These are phyloP conservation scores for Zasmidium cellare DNA, from an alignment of 2,329 filamentous ascomycete genomes.

Conservation along the genomic window DNA sequence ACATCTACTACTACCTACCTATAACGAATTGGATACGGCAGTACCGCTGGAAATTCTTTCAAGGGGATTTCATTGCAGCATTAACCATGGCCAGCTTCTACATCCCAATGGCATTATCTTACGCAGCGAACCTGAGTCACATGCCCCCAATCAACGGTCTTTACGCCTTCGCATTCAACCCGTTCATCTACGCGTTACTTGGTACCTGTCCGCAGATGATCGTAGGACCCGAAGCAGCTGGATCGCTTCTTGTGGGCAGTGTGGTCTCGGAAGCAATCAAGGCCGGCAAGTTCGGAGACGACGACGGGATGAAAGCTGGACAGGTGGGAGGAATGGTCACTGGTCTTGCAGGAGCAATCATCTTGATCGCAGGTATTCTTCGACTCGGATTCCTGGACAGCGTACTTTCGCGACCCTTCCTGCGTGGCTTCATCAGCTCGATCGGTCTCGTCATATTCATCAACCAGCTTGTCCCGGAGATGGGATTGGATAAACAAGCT, in stretches of 20 bases:
- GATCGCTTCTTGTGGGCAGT: slow-evolving; percentile 83
- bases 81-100: slow-evolving; percentile 99
- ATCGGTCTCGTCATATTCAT: slow-evolving; percentile 96
- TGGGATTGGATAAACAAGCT: slow-evolving; percentile 71
- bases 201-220: slow-evolving; percentile 93
- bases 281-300: slow-evolving; percentile 62
- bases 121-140: slow-evolving; percentile 88
- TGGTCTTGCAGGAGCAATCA: slow-evolving; percentile 82
- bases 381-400: slow-evolving; percentile 91
- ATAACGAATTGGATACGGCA: slow-evolving; percentile 87
- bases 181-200: slow-evolving; percentile 84
- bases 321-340: slow-evolving; percentile 85
- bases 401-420: slow-evolving; percentile 86
- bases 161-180: slow-evolving; percentile 91
- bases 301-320: slow-evolving; percentile 72
- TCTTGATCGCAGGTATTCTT: slow-evolving; percentile 81
- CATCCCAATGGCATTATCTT: slow-evolving; percentile 92
- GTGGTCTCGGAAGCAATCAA: slow-evolving; percentile 79
- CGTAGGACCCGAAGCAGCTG: slow-evolving; percentile 91
- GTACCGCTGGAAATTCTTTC: slow-evolving; percentile 78
- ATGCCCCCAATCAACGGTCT: slow-evolving; percentile 91
- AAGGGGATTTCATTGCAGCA: slow-evolving; percentile 83
- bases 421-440: slow-evolving; percentile 94
- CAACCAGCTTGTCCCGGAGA: slow-evolving; percentile 88
- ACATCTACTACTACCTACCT: slow-evolving; percentile 89